Base-by-base conservation (phyloP, 805 yeast genomes). In the Candida coquimbonensis region DNA sequence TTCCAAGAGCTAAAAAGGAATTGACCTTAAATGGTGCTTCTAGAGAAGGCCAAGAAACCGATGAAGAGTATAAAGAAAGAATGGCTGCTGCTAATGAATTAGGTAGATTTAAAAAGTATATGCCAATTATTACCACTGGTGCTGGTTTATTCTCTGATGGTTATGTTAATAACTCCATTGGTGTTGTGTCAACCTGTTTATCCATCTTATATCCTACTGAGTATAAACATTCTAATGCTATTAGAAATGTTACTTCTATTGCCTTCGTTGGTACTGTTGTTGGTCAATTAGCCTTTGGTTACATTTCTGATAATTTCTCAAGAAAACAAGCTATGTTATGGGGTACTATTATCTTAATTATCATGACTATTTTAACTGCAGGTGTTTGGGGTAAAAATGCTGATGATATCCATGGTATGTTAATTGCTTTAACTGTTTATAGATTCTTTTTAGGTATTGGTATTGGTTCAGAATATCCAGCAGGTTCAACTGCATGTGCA, bases 101-200 rank as follows among this genome's bases (percentile, higher is more conserved):
- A 40, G 54, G 60, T 36, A 47, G 58, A 50, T 52, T 50, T 36
- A 53, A 57, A 41, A 70, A 69, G 53, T 72, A 70, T 52, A 76
- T 88, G 83, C 81, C 93, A 7, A 80, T 86, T 42, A 70, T 84
- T 51, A 81, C 87, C 12, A 81, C 96, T 1, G 97, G 97, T 51
- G 93, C 96, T 0, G 97, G 96, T 45, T 72, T 90, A 39, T 89
- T 90, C 66, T 83, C 95, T 34, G 98, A 91, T 66, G 97, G 97
- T 44, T 90, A 89, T 62, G 83, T 87, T 49, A 89, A 89, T 63
- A 87, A 87, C 66, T 81, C 93, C 44, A 84, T 87, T 47, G 77
- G 87, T 48, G 75, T 93, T 9, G 95, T 83, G 16, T 73, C 82
- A 33, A 79, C 90, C 16, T 81, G 90, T 68, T 71, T 90, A 51